Conservation (phyloP, 1,284 basidiomycete species). For the Dichomitus squalens region DNA sequence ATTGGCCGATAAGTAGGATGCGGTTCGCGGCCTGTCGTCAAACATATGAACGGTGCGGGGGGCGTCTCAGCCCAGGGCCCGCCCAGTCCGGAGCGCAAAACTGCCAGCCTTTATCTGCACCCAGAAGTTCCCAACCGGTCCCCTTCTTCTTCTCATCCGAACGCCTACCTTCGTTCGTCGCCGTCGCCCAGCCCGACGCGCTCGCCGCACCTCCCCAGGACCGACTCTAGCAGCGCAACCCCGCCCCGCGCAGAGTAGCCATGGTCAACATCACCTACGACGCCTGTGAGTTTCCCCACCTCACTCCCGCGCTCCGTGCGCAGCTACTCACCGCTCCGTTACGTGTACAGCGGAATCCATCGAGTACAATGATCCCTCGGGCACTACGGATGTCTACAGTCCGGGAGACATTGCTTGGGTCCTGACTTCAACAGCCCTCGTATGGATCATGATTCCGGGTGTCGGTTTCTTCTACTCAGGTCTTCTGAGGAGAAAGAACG, state of each 20-base stretch:
- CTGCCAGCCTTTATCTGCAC: constrained; percentile 16
- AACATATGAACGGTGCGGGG: not conserved
- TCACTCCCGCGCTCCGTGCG: not conserved
- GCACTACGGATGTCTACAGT: constrained; percentile 54
- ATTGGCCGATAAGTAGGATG: constrained; percentile 24
- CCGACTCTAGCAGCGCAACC: constrained; percentile 8
- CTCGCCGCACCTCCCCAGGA: not conserved
- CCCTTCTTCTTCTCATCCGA: constrained; percentile 15
- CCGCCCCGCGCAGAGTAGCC: constrained; percentile 11
- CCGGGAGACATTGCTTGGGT: constrained; percentile 84
- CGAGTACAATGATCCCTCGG: constrained; percentile 30
- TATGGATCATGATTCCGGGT: constrained; percentile 93
- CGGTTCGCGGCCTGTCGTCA: not conserved
- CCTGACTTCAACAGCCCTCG: constrained; percentile 69
- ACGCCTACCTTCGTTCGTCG: constrained; percentile 7
- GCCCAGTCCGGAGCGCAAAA: not conserved
- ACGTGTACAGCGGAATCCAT: constrained; percentile 31
- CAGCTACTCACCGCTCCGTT: constrained; percentile 3
- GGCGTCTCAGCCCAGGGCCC: not conserved
- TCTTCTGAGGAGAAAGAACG: constrained; percentile 84
- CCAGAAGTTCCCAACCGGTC: not conserved
- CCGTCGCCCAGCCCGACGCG: constrained; percentile 12
- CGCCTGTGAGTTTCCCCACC: constrained; percentile 37
- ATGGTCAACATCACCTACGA: constrained; percentile 62
- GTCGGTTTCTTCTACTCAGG: constrained; percentile 93